Evolutionary conservation across 2,329 filamentous ascomycete genomes (phyloP), one percentile per base, ranked within the genome.

Genomic region (Periconia sp.): DNA sequence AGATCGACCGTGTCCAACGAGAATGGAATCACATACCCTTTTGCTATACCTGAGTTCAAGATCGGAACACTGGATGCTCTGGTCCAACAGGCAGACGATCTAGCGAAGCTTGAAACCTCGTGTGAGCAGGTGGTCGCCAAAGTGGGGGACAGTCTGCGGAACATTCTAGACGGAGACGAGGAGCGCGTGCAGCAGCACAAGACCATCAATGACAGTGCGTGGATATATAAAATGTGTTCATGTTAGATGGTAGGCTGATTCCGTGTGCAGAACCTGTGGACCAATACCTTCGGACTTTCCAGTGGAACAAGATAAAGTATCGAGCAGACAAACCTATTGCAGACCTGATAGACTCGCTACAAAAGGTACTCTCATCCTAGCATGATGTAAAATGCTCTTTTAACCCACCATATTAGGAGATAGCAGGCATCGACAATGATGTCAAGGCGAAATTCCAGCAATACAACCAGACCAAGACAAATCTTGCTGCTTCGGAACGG

Each of bases 241-340:
- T 22, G 17, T 3, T 5, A 15, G 8, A 26, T 13, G 17, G 19
- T 22, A 10, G 19, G 48, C 59, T 45, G 31, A 54, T 46, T 34
- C 16, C 13, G 8, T 9, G 11, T 35, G 34, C 68, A 97, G 92
- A 95, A 72, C 92, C 94, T n/a, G 91, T 92, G 48, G 92, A 96
- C 61, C 87, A 92, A 68, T 99, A 97, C 68, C 77, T 99, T 32
- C 84, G 86, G 65, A 86, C 82, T 41, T 99, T 97, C 73, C 82
- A 84, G 55, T 99, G 94, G 94, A 97, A 97, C 76, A 96, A 94
- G 73, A 89, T 95, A 73, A 94, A 96, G 69, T 99, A 97, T 73
- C 86, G 94, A 61, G 87, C 89, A 50, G 94, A 99, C 72, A 95
- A 92, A 70, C 83, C 92, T 36, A 82, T 99, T 48, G 81, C 84